These are phyloP conservation scores for Pythium brachiatum DNA, from an alignment of 352 stramenopile genomes.

Conservation along the genomic window DNA sequence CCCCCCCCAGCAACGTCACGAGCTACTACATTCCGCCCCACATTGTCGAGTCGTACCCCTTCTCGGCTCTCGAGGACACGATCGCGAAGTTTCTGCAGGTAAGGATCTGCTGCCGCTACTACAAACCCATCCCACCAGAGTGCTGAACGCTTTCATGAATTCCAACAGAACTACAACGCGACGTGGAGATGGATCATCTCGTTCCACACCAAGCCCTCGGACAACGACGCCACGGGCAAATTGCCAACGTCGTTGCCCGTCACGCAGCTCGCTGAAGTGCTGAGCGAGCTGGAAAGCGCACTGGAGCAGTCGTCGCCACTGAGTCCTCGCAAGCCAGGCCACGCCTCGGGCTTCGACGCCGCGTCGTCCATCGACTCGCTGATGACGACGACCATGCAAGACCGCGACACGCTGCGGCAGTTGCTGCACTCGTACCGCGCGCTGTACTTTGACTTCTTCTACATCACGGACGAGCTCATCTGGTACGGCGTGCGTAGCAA, in stretches of 20 bases:
- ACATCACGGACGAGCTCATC: conserved; percentile 88
- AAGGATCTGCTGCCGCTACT: not conserved
- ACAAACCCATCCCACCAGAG: not conserved
- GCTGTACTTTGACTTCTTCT: conserved; percentile 90
- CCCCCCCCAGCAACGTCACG: conserved; percentile 44
- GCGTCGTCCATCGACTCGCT: not conserved
- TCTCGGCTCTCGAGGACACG: conserved; percentile 83
- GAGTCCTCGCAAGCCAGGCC: conserved; percentile 49
- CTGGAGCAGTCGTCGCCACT: conserved; percentile 67
- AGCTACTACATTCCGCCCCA: conserved; percentile 85
- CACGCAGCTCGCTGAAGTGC: conserved; percentile 45
- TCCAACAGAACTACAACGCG: conserved; percentile 64
- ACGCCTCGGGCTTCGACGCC: conserved; percentile 10
- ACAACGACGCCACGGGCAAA: conserved; percentile 28
- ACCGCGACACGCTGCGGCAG: conserved; percentile 52
- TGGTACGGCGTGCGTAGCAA: conserved; percentile 86
- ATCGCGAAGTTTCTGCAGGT: conserved; percentile 89
- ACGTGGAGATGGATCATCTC: conserved; percentile 75
- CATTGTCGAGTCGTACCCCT: conserved; percentile 79
- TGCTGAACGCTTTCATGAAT: not conserved
- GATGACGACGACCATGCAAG: conserved; percentile 4
- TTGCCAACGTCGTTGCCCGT: conserved; percentile 21
- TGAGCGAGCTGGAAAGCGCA: conserved; percentile 59
- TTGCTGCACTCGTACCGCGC: conserved; percentile 77
- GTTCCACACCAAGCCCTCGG: conserved; percentile 47